Conservation (phyloP, 768 basidiomycete species). For the Pisolithus sp. region DNA sequence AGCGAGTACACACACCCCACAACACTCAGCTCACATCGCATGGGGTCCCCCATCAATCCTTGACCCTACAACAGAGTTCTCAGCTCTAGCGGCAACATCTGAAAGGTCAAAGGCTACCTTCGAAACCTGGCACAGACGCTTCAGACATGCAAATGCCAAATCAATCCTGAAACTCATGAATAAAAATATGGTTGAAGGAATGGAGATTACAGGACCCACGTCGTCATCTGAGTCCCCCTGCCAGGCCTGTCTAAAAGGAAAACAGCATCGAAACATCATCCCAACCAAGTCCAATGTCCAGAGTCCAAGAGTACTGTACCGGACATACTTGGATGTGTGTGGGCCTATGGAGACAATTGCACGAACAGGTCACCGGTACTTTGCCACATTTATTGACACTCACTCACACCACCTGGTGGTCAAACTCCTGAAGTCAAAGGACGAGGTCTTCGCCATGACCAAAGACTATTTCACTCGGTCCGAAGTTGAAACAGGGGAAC, state of each 20-base stretch:
- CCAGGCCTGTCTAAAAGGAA: constrained; percentile 17
- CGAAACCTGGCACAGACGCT: not conserved
- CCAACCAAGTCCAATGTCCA: constrained; percentile 3
- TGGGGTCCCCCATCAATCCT: not conserved
- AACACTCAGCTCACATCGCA: not conserved
- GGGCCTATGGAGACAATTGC: constrained; percentile 11
- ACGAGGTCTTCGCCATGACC: constrained; percentile 4
- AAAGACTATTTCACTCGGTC: constrained; percentile 8
- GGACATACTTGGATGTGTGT: constrained; percentile 16
- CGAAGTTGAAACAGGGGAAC: constrained; percentile 8
- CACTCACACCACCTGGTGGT: constrained; percentile 12
- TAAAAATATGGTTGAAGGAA: constrained; percentile 4
- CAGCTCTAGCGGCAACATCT: not conserved
- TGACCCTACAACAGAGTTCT: not conserved
- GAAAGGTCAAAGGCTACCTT: not conserved
- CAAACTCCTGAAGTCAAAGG: constrained; percentile 9
- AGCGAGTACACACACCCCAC: not conserved
- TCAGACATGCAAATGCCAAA: not conserved
- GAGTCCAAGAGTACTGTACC: not conserved
- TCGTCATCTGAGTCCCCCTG: constrained; percentile 3
- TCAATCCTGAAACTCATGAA: constrained; percentile 1
- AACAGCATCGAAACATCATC: constrained; percentile 12
- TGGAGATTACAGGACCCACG: not conserved
- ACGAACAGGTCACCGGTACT: constrained; percentile 7
- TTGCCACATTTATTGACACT: constrained; percentile 16